These are phyloP conservation scores for Zasmidium citrigriseum DNA, from an alignment of 2,329 filamentous ascomycete genomes.

Conservation along the genomic window DNA sequence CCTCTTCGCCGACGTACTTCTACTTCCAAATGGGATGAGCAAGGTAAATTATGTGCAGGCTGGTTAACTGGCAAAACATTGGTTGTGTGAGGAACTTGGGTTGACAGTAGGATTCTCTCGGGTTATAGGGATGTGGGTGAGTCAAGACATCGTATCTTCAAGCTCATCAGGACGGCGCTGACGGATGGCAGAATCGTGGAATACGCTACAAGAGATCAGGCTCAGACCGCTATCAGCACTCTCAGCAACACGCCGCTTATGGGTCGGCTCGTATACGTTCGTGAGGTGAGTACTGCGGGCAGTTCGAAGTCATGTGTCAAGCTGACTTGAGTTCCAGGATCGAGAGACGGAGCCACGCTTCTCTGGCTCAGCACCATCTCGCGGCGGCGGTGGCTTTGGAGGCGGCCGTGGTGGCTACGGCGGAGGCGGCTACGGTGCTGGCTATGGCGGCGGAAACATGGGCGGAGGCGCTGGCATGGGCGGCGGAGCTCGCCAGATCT, in stretches of 20 bases:
- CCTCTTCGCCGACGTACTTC: slow-evolving; percentile 97
- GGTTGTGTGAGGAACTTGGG: slow-evolving; percentile 80
- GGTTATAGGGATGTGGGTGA: slow-evolving; percentile 99
- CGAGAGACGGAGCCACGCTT: slow-evolving; percentile 98
- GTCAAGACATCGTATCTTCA: slow-evolving; percentile 42
- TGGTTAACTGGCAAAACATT: slow-evolving; percentile 75
- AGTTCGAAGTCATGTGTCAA: not conserved
- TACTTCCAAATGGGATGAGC: slow-evolving; percentile 99
- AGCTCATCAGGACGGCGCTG: slow-evolving; percentile 4
- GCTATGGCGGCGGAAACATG: slow-evolving; percentile 43
- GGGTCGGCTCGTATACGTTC: slow-evolving; percentile 97
- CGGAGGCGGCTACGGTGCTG: slow-evolving; percentile 46
- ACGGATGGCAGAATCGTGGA: slow-evolving; percentile 82
- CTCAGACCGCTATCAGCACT: slow-evolving; percentile 93
- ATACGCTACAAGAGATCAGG: slow-evolving; percentile 99
- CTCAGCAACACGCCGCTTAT: slow-evolving; percentile 99
- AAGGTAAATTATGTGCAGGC: slow-evolving; percentile 84
- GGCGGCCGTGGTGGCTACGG: slow-evolving; percentile 60
- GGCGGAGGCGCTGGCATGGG: slow-evolving; percentile 53
- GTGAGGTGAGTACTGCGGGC: slow-evolving; percentile 67
- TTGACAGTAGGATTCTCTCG: slow-evolving; percentile 94
- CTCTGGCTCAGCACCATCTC: slow-evolving; percentile 38
- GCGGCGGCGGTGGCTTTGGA: slow-evolving; percentile 58
- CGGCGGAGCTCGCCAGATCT: slow-evolving; percentile 83
- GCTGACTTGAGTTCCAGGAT: slow-evolving; percentile 60